These are phyloP conservation scores for Candida maesae DNA, from an alignment of 805 yeast genomes.

Conservation along the genomic window DNA sequence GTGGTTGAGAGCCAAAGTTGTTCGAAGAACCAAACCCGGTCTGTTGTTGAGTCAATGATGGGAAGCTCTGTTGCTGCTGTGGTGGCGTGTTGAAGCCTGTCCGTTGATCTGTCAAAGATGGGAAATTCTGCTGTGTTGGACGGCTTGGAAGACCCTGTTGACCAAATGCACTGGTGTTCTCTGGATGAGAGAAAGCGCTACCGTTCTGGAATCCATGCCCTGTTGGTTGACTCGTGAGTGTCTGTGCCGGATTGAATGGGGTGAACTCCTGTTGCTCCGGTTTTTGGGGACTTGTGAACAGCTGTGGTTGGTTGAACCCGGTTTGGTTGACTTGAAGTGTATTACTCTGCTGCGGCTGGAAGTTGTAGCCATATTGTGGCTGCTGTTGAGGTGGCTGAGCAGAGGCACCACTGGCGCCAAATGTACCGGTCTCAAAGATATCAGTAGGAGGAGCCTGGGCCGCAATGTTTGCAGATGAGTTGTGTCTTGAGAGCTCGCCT, in stretches of 20 bases:
- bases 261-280: conserved; percentile 9
- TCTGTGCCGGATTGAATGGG: conserved; percentile 3
- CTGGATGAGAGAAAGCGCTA: neutral
- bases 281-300: conserved; percentile 18
- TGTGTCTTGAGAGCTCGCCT: conserved; percentile 17
- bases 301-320: conserved; percentile 13
- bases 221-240: conserved; percentile 20
- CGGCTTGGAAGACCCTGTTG: conserved; percentile 27
- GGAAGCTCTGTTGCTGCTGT: conserved; percentile 22
- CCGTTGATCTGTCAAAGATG: too few relatives aligned
- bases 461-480: neutral
- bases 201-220: conserved; percentile 25
- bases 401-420: conserved; percentile 15
- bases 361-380: neutral
- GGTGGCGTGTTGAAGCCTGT: neutral
- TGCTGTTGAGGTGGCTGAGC: neutral
- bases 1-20: conserved; percentile 1
- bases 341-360: conserved; percentile 5
- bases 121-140: conserved; percentile 9
- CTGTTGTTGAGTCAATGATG: conserved; percentile 14
- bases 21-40: conserved; percentile 6
- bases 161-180: neutral
- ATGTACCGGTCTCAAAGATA: conserved; percentile 31
- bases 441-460: conserved; percentile 12
- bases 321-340: conserved; percentile 10